Conservation (phyloP, 208 protist species). For the Leishmania aethiopica region DNA sequence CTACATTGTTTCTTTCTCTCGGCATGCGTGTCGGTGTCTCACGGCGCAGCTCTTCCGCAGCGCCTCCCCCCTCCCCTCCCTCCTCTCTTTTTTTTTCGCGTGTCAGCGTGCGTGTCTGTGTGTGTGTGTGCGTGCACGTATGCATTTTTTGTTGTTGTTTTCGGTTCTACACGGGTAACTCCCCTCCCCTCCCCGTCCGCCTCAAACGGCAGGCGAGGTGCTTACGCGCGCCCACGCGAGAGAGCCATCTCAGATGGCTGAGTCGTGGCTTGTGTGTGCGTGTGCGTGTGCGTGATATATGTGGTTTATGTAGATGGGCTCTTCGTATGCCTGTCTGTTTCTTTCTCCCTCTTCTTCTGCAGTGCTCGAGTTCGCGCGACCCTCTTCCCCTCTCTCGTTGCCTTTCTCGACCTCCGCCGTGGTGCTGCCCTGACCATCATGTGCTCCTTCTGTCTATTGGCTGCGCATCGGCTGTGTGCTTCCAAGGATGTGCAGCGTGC, state of each 20-base stretch:
- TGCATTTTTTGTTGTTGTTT: neutral
- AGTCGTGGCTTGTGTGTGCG: too few species aligned
- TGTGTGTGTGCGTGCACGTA: too few species aligned
- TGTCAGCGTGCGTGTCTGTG: too few species aligned
- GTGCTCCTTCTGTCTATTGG: too few species aligned
- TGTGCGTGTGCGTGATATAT: neutral
- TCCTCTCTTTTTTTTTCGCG: too few species aligned
- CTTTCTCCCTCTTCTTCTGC: constrained; percentile 4
- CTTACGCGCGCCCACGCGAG: neutral
- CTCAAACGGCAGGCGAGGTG: neutral
- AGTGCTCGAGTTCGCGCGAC: neutral
- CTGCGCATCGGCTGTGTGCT: too few species aligned
- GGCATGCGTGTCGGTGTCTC: neutral
- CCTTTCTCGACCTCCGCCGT: neutral
- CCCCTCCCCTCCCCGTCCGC: neutral
- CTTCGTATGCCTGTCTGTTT: neutral
- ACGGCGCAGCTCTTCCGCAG: neutral
- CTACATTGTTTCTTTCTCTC: constrained; percentile 2
- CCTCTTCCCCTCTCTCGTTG: neutral
- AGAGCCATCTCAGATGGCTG: too few species aligned
- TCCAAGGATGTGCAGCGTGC: too few species aligned
- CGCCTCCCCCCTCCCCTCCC: neutral
- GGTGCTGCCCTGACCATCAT: neutral
- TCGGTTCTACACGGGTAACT: neutral
- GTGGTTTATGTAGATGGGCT: neutral